Percentiles rank a stretch among this genome's conserved stretches.
These are phyloP conservation scores for Achaetomium macrosporum DNA, from an alignment of 2,329 filamentous ascomycete species.

Conservation along the genomic window DNA sequence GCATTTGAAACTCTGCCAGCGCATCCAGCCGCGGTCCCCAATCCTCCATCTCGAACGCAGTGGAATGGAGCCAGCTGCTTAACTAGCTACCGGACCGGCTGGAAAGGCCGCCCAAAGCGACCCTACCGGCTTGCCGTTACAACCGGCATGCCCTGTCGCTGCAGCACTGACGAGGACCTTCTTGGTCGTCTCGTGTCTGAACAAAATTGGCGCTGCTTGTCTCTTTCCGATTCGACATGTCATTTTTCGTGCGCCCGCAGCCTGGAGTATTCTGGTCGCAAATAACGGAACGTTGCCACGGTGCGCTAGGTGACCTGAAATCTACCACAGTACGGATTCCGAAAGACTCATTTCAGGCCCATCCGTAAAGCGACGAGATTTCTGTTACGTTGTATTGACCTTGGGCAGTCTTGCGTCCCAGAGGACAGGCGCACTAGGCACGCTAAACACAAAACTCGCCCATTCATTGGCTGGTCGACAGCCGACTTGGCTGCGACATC, in stretches of 20 bases:
- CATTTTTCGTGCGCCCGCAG: background rate
- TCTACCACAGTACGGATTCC: too few species aligned
- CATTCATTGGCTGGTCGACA: slow-evolving; percentile 22
- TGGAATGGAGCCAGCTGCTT: slow-evolving; percentile 1
- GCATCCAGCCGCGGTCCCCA: slow-evolving; percentile 23
- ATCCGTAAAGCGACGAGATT: too few species aligned
- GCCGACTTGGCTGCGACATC: slow-evolving; percentile 19
- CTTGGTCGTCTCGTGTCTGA: background rate
- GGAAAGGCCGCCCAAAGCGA: slow-evolving; percentile 12
- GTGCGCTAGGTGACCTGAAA: too few species aligned
- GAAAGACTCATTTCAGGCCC: too few species aligned
- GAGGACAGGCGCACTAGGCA: slow-evolving; percentile 2
- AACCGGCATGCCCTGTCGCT: background rate
- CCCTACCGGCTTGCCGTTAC: background rate
- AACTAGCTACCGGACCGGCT: slow-evolving; percentile 5
- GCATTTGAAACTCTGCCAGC: slow-evolving; percentile 28
- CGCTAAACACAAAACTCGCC: background rate
- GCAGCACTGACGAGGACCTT: background rate
- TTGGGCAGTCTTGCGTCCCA: slow-evolving; percentile 18
- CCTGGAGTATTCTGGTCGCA: background rate
- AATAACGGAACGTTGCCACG: too few species aligned
- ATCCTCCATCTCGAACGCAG: slow-evolving; percentile 16
- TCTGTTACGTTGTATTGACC: background rate
- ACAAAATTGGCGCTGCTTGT: background rate
- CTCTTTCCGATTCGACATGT: background rate